These are phyloP conservation scores for Hypericum androsaemum DNA, from an alignment of 345 rosid species.

Conservation along the genomic window DNA sequence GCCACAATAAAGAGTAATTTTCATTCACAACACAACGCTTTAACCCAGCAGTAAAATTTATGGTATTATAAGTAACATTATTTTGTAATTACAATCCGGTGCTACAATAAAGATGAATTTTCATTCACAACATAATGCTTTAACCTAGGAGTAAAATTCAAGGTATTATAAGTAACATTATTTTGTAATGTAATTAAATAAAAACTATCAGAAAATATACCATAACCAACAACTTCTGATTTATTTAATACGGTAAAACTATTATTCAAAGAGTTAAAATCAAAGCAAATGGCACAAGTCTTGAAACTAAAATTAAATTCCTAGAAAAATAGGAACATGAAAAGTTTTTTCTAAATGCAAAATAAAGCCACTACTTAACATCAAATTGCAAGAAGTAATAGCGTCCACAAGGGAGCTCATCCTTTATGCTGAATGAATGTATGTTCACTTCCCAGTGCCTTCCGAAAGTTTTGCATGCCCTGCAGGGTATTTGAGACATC, in stretches of 20 bases:
- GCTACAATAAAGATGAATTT: not conserved
- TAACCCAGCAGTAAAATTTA: no score
- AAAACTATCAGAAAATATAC: not conserved
- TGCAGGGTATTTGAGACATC: constrained; percentile 2
- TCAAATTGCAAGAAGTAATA: not conserved
- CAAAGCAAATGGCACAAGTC: not conserved
- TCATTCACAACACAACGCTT: no score
- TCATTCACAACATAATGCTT: not conserved
- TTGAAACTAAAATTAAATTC: not conserved
- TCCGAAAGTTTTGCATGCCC: not conserved
- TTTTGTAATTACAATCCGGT: not conserved
- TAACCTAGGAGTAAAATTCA: not conserved
- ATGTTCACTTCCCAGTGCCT: not conserved
- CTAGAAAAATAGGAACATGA: no score
- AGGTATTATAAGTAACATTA: not conserved
- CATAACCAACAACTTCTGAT: not conserved
- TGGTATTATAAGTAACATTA: no score
- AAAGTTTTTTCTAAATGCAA: not conserved
- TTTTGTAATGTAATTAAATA: not conserved
- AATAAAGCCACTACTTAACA: not conserved
- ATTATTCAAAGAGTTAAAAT: no score
- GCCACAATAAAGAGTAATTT: no score
- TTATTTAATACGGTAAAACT: no score
- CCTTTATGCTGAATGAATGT: not conserved
- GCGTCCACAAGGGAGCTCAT: not conserved